Percentiles rank a stretch among this genome's conserved stretches.
These are phyloP conservation scores for Tulasnella sp. DNA, from an alignment of 768 basidiomycete genomes.

Conservation along the genomic window DNA sequence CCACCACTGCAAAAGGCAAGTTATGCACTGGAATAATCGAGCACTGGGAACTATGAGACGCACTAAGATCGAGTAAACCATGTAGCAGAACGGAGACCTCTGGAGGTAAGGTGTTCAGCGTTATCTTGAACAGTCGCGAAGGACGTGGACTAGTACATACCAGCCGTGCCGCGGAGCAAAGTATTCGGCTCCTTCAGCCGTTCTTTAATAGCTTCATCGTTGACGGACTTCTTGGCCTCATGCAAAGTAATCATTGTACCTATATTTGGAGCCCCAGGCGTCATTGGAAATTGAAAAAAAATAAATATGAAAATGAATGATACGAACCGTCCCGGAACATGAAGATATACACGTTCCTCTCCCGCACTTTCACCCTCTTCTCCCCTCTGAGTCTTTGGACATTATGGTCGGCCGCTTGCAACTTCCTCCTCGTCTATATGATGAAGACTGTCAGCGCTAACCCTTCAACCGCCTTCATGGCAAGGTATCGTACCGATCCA, in stretches of 20 bases:
- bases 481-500: neutral
- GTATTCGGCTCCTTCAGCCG: conserved; percentile 59
- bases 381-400: conserved; percentile 46
- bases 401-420: neutral
- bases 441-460: neutral
- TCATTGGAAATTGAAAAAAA: conserved; percentile 21
- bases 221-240: conserved; percentile 17
- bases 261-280: neutral
- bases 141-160: neutral
- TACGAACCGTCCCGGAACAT: conserved; percentile 58
- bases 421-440: neutral
- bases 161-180: conserved; percentile 50
- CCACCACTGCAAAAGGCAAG: conserved; percentile 27
- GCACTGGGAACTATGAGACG: conserved; percentile 20
- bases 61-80: conserved; percentile 56
- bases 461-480: neutral
- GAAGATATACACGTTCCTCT: conserved; percentile 65
- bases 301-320: too few species aligned
- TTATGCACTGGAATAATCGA: neutral
- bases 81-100: conserved; percentile 66
- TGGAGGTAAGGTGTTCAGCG: neutral
- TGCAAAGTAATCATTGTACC: conserved; percentile 29
- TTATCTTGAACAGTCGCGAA: neutral
- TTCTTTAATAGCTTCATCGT: conserved; percentile 53
- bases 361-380: conserved; percentile 55